Evolutionary conservation across 2,329 filamentous ascomycete genomes (phyloP).

Genomic region (Fusarium haematococcum): DNA sequence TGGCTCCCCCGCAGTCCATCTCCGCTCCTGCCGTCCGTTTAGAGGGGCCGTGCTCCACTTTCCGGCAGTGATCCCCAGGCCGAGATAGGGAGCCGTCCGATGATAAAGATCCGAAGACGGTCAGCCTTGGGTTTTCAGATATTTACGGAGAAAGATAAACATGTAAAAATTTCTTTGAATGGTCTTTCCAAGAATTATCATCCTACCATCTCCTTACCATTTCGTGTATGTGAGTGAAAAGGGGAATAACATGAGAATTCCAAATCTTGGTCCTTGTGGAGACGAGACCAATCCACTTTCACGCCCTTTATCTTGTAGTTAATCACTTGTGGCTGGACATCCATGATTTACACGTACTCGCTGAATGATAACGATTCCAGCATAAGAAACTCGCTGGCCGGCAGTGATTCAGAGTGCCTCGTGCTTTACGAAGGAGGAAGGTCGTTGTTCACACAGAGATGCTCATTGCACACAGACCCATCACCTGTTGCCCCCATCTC

Average conservation of each 20-base stretch:
- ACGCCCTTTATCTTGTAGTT: conserved; percentile 16
- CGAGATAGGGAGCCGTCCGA: not conserved
- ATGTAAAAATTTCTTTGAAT: not conserved
- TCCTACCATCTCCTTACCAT: not conserved
- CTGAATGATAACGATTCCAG: not conserved
- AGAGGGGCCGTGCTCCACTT: not conserved
- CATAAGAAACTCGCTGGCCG: not conserved
- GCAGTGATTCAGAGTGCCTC: not conserved
- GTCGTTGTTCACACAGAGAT: not conserved
- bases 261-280: not conserved
- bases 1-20: conserved; percentile 24
- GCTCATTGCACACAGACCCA: not conserved
- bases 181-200: no score
- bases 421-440: not conserved
- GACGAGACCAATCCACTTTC: not conserved
- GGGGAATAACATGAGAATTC: not conserved
- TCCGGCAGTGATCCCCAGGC: not conserved
- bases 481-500: not conserved
- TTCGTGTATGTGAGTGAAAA: not conserved
- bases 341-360: not conserved
- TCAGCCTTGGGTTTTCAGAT: not conserved
- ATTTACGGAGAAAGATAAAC: not conserved
- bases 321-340: conserved; percentile 1
- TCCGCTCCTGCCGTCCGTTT: conserved; percentile 13
- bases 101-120: not conserved